Base-by-base conservation (phyloP, 805 yeast species). In the Maudiozyma barnettii region DNA sequence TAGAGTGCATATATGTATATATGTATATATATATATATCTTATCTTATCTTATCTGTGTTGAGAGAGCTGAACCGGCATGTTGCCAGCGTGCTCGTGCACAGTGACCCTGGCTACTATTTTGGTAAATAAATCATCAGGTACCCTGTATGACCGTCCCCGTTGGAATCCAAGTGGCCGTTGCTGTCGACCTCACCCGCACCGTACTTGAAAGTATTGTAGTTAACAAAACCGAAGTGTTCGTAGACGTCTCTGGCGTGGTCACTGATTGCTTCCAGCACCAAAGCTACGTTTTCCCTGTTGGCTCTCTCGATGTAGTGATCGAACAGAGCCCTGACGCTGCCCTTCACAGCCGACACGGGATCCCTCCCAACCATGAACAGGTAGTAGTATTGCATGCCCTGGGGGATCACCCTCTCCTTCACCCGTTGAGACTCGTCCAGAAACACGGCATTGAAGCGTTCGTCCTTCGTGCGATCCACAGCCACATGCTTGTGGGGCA, bases 221-320 rank as follows among this genome's bases (percentile, higher is more conserved):
- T 54, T 59, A 39, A 55, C 55, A 50, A 64, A 65, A 6, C 68
- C 69, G 44, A 63, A 64, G 40, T 64, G 62, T 50, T 64, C 67
- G 41, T 65, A 65, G 20, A 65, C 66, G 10, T 54, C 47, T 39
- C 49, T 64, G 16, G 68, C 67, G 40, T 58, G 58, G 26, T 61
- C 65, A 30, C 54, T 50, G 37, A 65, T 65, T 13, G 67, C 66
- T 46, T 65, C 69, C 31, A 65, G 49, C n/a, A 62, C 63, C 26
- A 65, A 51, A 8, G 69, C 68, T 40, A 55, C 52, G 29, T 57
- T 54, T 20, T 56, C 61, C 8, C 45, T 45, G 41, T 65, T 67
- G 1, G 69, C 68, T 43, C 54, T 54, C 18, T 46, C 43, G 41
- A 58, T 62, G 50, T 58, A 62, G 16, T 54, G 48, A 16, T 59